Evolutionary conservation across 1,139 yeast species (phyloP).

Genomic region (Nakaseomyces bracarensis): DNA sequence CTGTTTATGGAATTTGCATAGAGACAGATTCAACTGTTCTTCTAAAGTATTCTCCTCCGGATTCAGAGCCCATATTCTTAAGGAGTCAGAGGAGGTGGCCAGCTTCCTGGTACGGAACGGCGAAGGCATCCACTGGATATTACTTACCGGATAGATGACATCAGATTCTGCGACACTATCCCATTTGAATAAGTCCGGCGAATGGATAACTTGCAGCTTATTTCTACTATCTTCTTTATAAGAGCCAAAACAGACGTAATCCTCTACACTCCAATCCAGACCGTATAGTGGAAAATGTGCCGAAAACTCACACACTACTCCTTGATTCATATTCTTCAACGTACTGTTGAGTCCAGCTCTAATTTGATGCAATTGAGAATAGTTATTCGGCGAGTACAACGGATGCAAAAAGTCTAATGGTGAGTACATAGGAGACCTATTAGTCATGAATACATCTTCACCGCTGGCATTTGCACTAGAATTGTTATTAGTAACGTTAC

Average conservation of each 20-base stretch:
- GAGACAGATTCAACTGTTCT: conserved; percentile 29
- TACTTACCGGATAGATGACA: conserved; percentile 55
- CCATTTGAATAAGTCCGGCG: conserved; percentile 42
- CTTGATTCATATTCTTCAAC: conserved; percentile 7
- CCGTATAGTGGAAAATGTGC: conserved; percentile 27
- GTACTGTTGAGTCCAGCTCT: conserved; percentile 7
- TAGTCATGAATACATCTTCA: conserved; percentile 11
- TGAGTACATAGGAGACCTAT: conserved; percentile 27
- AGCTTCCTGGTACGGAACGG: conserved; percentile 23
- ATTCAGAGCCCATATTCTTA: conserved; percentile 30
- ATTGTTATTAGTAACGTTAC: conserved; percentile 5
- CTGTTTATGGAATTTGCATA: conserved; percentile 30
- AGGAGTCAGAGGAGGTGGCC: conserved; percentile 33
- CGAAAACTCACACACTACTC: conserved; percentile 24
- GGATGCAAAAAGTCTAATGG: conserved; percentile 23
- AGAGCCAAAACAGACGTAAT: conserved; percentile 28
- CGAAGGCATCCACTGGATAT: conserved; percentile 59
- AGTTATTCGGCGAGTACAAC: conserved; percentile 12
- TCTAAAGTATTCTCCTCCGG: conserved; percentile 22
- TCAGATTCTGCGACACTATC: conserved; percentile 41
- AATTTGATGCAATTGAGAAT: conserved; percentile 15
- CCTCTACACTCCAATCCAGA: conserved; percentile 31
- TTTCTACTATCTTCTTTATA: conserved; percentile 31
- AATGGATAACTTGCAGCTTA: conserved; percentile 25
- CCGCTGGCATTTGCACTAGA: conserved; percentile 6